Evolutionary conservation across 2,329 filamentous ascomycete genomes (phyloP), one percentile per base, ranked within the genome.

Genomic region (Fusarium begoniae): DNA sequence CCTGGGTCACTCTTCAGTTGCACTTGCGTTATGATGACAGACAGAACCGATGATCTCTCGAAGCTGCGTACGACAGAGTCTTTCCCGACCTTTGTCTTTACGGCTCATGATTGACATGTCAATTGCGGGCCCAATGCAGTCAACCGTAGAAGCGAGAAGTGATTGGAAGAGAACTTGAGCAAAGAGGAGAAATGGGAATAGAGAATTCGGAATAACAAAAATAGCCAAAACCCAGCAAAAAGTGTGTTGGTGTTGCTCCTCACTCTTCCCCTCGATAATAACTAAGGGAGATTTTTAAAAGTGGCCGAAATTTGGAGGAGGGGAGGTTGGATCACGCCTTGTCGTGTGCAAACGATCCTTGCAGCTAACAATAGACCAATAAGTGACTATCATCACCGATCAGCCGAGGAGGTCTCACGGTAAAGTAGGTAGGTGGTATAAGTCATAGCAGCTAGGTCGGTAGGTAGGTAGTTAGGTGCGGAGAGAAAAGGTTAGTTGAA

Each of bases 101-200:
- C 69, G 30, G 56, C 63, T 68, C 72, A 75, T 74, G 69, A 62
- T 73, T 70, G 64, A 72, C 64, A 74, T 74, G 65, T 70, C 72
- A 75, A 72, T 73, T 73, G 68, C 68, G 62, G 72, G 63, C 62
- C 67, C 48, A 43, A 68, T 73, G 71, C 67, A 74, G 58, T 72
- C 71, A 74, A 74, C 71, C 71, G 71, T 61, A 60, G 55, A 61
- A 59, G 58, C 58, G 66, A 62, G 58, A 71, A 68, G 67, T 50
- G 62, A 69, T 30, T 57, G 68, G 61, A 57, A 66, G 47, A 55
- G 35, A 41, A 69, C 40, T 48, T 38, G 38, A 30, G 56, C 56
- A 63, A 32, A 44, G 30, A 38, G 41, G 44, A 50, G n/a, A 53
- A 35, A 35, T 37, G 32, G 17, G 24, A 53, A 26, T 20, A 26